A percentile compares a stretch with the other conserved stretches of the same genome.
These are phyloP conservation scores for Venturia carpophila DNA, from an alignment of 2,329 filamentous ascomycete species.

Conservation along the genomic window DNA sequence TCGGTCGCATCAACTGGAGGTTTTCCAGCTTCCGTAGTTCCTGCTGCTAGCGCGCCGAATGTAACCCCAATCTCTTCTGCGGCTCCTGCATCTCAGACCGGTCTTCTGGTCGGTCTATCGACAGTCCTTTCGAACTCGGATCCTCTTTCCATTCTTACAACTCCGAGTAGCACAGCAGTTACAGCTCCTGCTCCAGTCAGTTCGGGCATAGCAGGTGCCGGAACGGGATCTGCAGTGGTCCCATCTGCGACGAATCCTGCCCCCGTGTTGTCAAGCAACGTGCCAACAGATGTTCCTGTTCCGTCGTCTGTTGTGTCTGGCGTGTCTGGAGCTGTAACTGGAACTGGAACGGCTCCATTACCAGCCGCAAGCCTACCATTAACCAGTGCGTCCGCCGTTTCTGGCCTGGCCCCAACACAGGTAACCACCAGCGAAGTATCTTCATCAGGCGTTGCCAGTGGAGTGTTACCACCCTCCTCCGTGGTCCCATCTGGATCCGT, in stretches of 20 bases:
- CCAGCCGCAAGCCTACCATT: neutral
- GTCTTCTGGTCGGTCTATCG: constrained; percentile 1
- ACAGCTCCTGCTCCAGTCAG: neutral
- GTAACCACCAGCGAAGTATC: neutral
- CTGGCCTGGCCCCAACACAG: neutral
- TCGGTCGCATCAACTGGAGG: neutral
- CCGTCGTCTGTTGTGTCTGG: neutral
- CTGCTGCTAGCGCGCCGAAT: neutral
- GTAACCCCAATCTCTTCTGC: neutral
- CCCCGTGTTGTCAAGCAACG: neutral
- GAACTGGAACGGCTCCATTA: neutral
- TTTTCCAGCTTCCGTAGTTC: neutral
- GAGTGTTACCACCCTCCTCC: neutral
- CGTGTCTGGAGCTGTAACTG: constrained; percentile 3
- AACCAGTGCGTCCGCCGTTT: neutral
- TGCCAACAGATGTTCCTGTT: neutral
- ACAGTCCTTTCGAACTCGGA: neutral
- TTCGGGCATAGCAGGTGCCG: neutral
- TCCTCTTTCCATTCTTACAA: neutral
- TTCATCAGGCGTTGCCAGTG: neutral
- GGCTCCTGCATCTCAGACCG: neutral
- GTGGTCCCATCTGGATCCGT: neutral
- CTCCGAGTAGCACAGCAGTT: neutral
- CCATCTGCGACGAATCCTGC: neutral
- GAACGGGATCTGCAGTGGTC: neutral